Percentiles rank a stretch among this genome's conserved stretches.
Evolutionary conservation across 2,329 filamentous ascomycete species (phyloP).

Genomic region (Ascochyta clinopodiicola): DNA sequence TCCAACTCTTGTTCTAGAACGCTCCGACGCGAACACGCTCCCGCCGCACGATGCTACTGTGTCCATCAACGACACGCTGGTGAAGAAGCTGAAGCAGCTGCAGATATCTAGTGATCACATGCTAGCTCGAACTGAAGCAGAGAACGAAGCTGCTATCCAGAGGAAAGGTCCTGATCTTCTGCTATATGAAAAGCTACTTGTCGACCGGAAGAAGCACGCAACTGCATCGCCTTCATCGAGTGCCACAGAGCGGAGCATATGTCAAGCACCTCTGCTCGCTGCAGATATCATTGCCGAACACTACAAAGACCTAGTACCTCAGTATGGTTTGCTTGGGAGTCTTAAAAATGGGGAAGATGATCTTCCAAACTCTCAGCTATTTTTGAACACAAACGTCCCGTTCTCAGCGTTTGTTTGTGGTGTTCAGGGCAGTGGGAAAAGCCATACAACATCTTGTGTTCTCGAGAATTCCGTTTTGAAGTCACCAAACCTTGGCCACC

Average conservation of each 20-base stretch:
- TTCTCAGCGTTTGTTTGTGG: conserved; percentile 69
- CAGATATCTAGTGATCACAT: background rate
- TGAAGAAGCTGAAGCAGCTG: conserved; percentile 4
- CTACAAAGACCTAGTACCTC: conserved; percentile 19
- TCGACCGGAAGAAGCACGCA: background rate
- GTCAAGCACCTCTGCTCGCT: conserved; percentile 18
- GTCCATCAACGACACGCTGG: background rate
- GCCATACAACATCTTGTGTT: conserved; percentile 65
- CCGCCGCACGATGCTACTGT: no score
- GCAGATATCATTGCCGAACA: conserved; percentile 4
- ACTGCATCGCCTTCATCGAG: background rate
- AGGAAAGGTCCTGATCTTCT: conserved; percentile 2
- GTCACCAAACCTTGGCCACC: conserved; percentile 49
- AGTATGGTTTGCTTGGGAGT: conserved; percentile 20
- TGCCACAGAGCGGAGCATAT: conserved; percentile 9
- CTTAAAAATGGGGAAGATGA: background rate
- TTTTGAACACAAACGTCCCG: conserved; percentile 62
- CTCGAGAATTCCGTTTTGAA: conserved; percentile 55
- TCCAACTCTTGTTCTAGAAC: no score
- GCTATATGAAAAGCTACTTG: conserved; percentile 1
- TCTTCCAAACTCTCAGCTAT: conserved; percentile 35
- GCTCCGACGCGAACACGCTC: no score
- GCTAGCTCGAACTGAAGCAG: background rate
- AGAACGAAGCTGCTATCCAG: background rate
- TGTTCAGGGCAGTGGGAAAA: conserved; percentile 68